Base-by-base conservation (phyloP, 345 rosid species). In the Noccaea bulbosa region DNA sequence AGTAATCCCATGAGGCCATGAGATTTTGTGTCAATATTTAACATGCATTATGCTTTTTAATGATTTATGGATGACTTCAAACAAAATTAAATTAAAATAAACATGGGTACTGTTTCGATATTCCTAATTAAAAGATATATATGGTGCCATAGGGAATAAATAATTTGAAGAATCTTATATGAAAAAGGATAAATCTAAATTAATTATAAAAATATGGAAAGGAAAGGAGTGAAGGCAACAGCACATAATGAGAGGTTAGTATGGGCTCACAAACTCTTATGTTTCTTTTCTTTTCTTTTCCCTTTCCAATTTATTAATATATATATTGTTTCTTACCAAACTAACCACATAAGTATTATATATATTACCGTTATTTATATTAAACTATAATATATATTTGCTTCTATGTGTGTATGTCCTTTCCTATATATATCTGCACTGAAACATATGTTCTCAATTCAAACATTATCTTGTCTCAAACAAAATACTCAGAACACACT, bases 291-390 rank as follows among this genome's bases (percentile, higher is more conserved):
- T 82, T 85, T 80, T 83, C 81, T 78, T 79, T 73, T 64, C 73
- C 82, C 79, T 79, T 79, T 74, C 78, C 79, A 84, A 75, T 76
- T 76, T 72, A 81, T 83, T 83, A 80, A 83, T 80, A 74, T 78
- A 74, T 78, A 69, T 80, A 75, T 78, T 85, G 95, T 85, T 86
- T 79, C 68, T 81, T 87, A 78, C 87, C 82, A 71, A 81, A 84
- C 80, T 62, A 81, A 69, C 85, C 86, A 81, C 89, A 84, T 74
- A 77, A 34, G 81, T 67, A 70, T 66, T 63, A 30, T 60, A 14
- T 59, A 61, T 69, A 63, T 48, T 69, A 56, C 71, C 65, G 66
- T 76, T 63, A 69, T 62, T 38, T 27, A 69, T 73, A 30, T 41
- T 57, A 47, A 35, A 61, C 55, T 46, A 65, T 57, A 73, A 62